These are phyloP conservation scores for Fusarium phyllophilum DNA, from an alignment of 2,329 filamentous ascomycete genomes.

Conservation along the genomic window DNA sequence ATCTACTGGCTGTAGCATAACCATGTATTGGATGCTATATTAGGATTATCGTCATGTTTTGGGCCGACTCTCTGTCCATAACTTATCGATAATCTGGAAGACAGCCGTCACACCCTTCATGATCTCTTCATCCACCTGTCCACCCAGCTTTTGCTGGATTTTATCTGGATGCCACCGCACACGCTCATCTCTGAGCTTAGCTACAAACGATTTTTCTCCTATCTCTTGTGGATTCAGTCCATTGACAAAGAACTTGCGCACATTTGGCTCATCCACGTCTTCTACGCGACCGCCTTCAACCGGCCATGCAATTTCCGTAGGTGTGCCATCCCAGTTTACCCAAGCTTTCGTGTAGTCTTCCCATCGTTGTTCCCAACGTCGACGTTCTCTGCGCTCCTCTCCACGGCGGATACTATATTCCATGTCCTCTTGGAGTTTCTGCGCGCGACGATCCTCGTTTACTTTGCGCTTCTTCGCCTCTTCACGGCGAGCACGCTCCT, in stretches of 20 bases:
- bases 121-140: slow-evolving; percentile 73
- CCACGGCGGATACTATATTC: slow-evolving; percentile 75
- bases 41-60: slow-evolving; percentile 24
- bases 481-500: slow-evolving; percentile 75
- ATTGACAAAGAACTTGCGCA: slow-evolving; percentile 75
- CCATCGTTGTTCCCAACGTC: slow-evolving; percentile 70
- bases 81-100: slow-evolving; percentile 86
- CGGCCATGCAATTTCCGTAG: slow-evolving; percentile 74
- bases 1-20: neutral
- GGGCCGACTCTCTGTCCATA: slow-evolving; percentile 74
- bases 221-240: slow-evolving; percentile 56
- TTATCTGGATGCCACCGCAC: slow-evolving; percentile 98
- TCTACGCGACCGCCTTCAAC: slow-evolving; percentile 66
- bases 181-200: slow-evolving; percentile 80
- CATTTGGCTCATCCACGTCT: slow-evolving; percentile 67
- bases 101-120: slow-evolving; percentile 87
- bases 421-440: slow-evolving; percentile 70
- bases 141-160: slow-evolving; percentile 88
- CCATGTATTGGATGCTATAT: neutral
- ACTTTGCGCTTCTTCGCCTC: slow-evolving; percentile 61
- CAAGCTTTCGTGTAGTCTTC: slow-evolving; percentile 72
- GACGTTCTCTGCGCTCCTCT: slow-evolving; percentile 67
- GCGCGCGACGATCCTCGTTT: slow-evolving; percentile 61
- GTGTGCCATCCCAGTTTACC: slow-evolving; percentile 61
- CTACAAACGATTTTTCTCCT: slow-evolving; percentile 58